Conservation (phyloP, 352 stramenopile genomes). For the Heterotrichella gracilis region DNA sequence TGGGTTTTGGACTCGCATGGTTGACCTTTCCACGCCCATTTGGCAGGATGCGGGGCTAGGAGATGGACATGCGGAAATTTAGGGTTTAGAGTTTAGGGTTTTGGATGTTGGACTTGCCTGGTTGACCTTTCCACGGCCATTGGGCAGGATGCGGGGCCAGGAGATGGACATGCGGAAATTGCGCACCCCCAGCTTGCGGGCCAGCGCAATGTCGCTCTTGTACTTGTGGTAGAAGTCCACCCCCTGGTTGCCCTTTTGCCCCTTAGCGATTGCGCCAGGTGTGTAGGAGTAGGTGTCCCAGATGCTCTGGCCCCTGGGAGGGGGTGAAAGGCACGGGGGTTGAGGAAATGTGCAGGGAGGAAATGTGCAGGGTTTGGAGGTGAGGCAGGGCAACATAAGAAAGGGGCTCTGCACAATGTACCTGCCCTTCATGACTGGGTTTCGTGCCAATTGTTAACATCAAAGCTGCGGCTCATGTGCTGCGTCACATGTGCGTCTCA, state of each 20-base stretch:
- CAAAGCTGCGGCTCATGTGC: too few species aligned
- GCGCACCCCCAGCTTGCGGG: constrained; percentile 47
- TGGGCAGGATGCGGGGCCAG: constrained; percentile 52
- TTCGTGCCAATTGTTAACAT: too few species aligned
- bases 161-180: constrained; percentile 56
- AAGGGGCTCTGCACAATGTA: too few species aligned
- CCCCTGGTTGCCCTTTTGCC: constrained; percentile 47
- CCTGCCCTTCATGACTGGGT: too few species aligned
- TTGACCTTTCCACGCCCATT: constrained; percentile 34
- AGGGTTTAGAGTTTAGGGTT: too few species aligned
- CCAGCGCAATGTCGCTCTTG: constrained; percentile 52
- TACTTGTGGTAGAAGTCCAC: constrained; percentile 60
- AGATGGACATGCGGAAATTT: constrained; percentile 56
- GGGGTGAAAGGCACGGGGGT: too few species aligned
- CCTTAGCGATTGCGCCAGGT: constrained; percentile 28
- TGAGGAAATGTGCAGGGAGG: too few species aligned
- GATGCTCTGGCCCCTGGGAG: constrained; percentile 38
- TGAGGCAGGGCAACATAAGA: too few species aligned
- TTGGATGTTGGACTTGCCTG: constrained; percentile 33
- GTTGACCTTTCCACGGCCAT: constrained; percentile 34
- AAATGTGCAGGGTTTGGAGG: too few species aligned
- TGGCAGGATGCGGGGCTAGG: constrained; percentile 54
- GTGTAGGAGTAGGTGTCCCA: constrained; percentile 59
- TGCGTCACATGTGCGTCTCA: too few species aligned
- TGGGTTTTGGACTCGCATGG: constrained; percentile 33